Conservation (phyloP, 148 eudicot genomes). For the Polygonum maritimum region DNA sequence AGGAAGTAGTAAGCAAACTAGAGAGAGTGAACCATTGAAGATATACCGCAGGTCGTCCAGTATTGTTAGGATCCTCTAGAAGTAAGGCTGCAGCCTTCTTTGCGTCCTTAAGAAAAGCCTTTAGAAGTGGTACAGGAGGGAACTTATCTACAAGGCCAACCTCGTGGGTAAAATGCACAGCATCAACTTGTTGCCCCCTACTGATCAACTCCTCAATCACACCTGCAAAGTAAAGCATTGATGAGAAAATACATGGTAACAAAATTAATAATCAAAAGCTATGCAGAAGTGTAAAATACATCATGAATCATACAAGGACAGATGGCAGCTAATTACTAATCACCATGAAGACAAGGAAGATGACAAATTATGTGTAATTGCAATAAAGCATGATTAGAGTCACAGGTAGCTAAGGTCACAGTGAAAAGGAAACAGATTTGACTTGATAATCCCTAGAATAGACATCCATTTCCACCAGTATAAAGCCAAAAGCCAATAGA, state of each 20-base stretch:
- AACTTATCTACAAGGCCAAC: constrained; percentile 83
- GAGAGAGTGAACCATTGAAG: neutral
- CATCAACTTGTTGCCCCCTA: constrained; percentile 95
- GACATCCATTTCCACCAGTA: neutral
- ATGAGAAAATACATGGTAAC: neutral
- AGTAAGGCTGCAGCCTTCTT: constrained; percentile 70
- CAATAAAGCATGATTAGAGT: neutral
- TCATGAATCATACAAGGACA: neutral
- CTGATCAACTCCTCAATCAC: constrained; percentile 78
- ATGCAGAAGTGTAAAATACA: neutral
- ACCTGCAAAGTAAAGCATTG: neutral
- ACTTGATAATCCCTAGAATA: neutral
- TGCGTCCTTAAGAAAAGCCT: constrained; percentile 83
- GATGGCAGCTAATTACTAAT: neutral
- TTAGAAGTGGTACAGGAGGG: constrained; percentile 81
- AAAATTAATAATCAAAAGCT: neutral
- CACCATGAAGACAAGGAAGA: neutral
- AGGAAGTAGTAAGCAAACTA: constrained; percentile 28
- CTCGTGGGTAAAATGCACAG: constrained; percentile 86
- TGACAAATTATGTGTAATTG: neutral
- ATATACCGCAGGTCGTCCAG: constrained; percentile 49
- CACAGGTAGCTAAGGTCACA: neutral
- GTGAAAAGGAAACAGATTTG: neutral
- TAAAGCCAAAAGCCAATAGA: neutral
- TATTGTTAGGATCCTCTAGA: constrained; percentile 68